Evolutionary conservation across 805 yeast genomes (phyloP), one percentile per base, ranked within the genome.

Genomic region (Limtongozyma cylindracea): DNA sequence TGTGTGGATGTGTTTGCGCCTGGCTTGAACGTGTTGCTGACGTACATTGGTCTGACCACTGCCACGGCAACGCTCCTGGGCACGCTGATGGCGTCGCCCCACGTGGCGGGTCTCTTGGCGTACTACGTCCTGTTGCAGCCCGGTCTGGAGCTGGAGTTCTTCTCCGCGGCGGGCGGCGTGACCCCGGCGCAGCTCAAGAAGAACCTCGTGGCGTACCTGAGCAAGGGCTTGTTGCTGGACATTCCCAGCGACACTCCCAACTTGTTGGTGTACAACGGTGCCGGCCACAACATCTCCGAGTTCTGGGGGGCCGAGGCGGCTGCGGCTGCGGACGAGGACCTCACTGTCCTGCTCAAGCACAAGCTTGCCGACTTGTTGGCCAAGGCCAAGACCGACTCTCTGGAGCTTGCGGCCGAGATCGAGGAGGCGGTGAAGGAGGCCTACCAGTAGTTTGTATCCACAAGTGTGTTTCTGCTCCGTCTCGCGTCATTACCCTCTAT

Each of bases 31-130:
- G 50, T 61, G 29, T 46, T 51, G 35, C 56, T 65, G 21, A 60
- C 66, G 18, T 74, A 72, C 43, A 73, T 69, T 42, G 88, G 91
- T 20, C 66, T 78, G 4, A 55, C 59, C 23, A 47, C 62, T 24
- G 74, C 80, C 19, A 71, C 84, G 32, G 80, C 88, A 20, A 63
- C 76, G 18, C 55, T 74, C 42, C 73, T 92, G 18, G 98, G 98
- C 49, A 84, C 95, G 8, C 84, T 96, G 10, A 84, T 84, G 98
- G 94, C 96, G 12, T 73, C 95, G 18, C 96, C 98, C 20, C 94
- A 80, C 40, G 82, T 82, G 33, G 70, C 80, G 27, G 98, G 98
- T 34, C 57, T 84, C 43, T 64, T 80, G 38, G 62, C 93, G 6
- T 84, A 84, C 58, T 84, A 64, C 51, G 53, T 82, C 41, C 71